phyloP scores from a whole-genome alignment of 1,139 yeast genomes.

The Pichia kudriavzevii region DNA sequence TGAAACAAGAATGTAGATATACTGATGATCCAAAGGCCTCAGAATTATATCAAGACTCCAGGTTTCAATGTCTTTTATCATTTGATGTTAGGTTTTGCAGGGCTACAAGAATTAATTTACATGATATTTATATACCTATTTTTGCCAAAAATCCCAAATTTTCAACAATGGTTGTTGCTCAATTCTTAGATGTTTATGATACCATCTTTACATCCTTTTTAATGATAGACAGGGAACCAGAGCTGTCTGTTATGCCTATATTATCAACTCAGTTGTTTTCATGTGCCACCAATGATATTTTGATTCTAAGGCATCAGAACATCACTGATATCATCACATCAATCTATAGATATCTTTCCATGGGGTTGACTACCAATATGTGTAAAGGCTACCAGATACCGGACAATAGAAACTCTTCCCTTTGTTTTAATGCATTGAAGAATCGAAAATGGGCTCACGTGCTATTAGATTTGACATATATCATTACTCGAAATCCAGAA shows the following conservation, averaged over 20 bases:
- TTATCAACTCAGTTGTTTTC: conserved; percentile 84
- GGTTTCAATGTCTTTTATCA: conserved; percentile 69
- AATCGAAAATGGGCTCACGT: conserved; percentile 81
- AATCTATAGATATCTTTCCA: conserved; percentile 57
- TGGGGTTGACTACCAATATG: conserved; percentile 46
- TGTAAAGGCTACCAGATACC: conserved; percentile 27
- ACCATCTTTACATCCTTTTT: conserved; percentile 68
- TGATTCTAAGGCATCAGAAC: conserved; percentile 64
- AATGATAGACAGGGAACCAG: conserved; percentile 74
- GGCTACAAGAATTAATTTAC: conserved; percentile 49
- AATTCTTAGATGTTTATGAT: conserved; percentile 80
- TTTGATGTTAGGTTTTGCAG: conserved; percentile 73
- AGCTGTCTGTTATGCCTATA: conserved; percentile 63
- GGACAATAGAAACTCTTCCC: conserved; percentile 33
- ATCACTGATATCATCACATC: conserved; percentile 60
- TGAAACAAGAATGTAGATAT: conserved; percentile 42
- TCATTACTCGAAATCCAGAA: conserved; percentile 61
- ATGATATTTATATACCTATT: conserved; percentile 63
- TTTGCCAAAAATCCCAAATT: conserved; percentile 59
- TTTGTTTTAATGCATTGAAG: conserved; percentile 47
- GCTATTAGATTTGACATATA: conserved; percentile 75
- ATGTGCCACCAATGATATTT: conserved; percentile 69
- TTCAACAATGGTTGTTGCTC: conserved; percentile 59
- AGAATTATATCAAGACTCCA: conserved; percentile 47
- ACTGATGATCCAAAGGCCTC: conserved; percentile 22